phyloP scores from a whole-genome alignment of 495 filamentous ascomycete genomes.

The Pyronema omphalodes region DNA sequence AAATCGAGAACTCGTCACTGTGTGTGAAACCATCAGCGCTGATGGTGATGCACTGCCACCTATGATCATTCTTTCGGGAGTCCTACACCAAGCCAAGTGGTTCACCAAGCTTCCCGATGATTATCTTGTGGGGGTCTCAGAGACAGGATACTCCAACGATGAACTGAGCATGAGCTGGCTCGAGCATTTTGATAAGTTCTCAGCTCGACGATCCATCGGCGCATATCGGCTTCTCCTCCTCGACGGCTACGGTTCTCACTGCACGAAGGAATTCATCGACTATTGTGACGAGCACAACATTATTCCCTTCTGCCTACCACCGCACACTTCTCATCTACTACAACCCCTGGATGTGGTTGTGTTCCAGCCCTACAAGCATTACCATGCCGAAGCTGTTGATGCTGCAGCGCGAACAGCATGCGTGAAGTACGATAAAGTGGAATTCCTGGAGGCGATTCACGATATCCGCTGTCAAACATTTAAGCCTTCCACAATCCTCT shows the following conservation, averaged over 20 bases:
- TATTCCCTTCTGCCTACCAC: neutral
- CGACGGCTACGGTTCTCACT: neutral
- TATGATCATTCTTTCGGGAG: slow-evolving; percentile 7
- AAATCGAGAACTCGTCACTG: slow-evolving; percentile 8
- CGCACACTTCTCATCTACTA: neutral
- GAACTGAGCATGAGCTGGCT: neutral
- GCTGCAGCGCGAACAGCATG: too few species aligned
- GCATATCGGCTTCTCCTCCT: neutral
- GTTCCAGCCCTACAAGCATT: too few species aligned
- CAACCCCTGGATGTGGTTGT: too few species aligned
- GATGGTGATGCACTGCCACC: slow-evolving; percentile 6
- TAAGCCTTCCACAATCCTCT: too few species aligned
- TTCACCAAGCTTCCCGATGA: neutral
- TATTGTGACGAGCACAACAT: slow-evolving; percentile 1
- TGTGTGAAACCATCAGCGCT: slow-evolving; percentile 3
- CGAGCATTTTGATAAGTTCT: slow-evolving; percentile 1
- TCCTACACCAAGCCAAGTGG: neutral
- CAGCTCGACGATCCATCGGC: neutral
- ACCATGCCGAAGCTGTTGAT: too few species aligned
- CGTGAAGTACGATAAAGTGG: too few species aligned
- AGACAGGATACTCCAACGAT: slow-evolving; percentile 12
- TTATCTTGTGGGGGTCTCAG: neutral
- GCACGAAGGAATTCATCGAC: neutral
- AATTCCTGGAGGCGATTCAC: too few species aligned
- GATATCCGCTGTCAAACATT: too few species aligned